Base-by-base conservation (phyloP, 805 yeast species). In the Starmerella geochares region DNA sequence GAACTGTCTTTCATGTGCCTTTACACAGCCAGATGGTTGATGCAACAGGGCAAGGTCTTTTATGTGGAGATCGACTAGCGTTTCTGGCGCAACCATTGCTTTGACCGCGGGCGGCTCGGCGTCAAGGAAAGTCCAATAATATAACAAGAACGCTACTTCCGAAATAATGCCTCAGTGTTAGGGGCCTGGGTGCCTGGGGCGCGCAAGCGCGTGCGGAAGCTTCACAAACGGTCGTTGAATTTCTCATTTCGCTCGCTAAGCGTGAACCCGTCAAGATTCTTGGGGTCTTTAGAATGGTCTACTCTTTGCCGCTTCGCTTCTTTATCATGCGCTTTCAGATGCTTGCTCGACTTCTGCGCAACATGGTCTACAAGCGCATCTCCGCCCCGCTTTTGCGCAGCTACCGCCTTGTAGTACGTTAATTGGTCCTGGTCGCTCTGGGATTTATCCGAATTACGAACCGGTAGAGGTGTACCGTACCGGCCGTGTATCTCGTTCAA, bases 301-400 rank as follows among this genome's bases (percentile, higher is more conserved):
- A 5, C 23, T 7, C 27, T 14, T n/a, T 40, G 44, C 32, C 33
- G 44, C 33, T 40, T 25, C 14, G 17, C 13, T 1, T 14, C 23
- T 17, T 10, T 6, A 10, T 27, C 24, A 7, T 40, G 44, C 23
- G 44, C 25, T 32, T 51, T 51, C 9, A 28, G 17, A 9, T 35
- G 20, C 25, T 40, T 38, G 8, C 5, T 38, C 4, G 39, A 14
- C 21, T 46, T 49, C 8, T 37, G 38, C 2, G 21, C 27, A 9
- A 52, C 36, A 11, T 50, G 48, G 17, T 52, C 55, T 2, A 33
- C 37, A 6, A 50, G 42, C 16, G 51, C 55, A 19, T 42, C 46
- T 9, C 46, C 55, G n/a, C 55, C 55, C 4, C 53, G 50, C n/a
- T 46, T 45, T 23, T 8, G 19, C 24, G 37, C 24, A 13, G 25